These are phyloP conservation scores for Termitomyces sp. DNA, from an alignment of 768 basidiomycete genomes.

Conservation along the genomic window DNA sequence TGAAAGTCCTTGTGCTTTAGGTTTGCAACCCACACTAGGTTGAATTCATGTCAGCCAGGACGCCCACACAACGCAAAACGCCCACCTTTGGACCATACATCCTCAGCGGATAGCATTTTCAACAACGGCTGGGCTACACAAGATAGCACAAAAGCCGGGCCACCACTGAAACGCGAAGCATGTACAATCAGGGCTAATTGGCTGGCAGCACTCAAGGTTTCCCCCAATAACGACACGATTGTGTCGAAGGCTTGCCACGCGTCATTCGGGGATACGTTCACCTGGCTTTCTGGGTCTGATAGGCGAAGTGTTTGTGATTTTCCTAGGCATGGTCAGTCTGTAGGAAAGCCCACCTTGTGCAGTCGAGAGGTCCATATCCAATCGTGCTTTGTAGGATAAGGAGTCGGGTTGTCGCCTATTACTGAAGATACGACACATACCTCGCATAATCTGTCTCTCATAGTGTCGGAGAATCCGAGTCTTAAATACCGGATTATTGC, in stretches of 20 bases:
- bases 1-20: constrained; percentile 23
- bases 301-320: background rate
- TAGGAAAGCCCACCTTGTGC: constrained; percentile 13
- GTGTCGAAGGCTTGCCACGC: constrained; percentile 22
- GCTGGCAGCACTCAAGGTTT: constrained; percentile 16
- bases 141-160: constrained; percentile 27
- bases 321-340: too few species aligned
- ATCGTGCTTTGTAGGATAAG: constrained; percentile 11
- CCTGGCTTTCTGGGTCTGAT: constrained; percentile 18
- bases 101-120: constrained; percentile 7
- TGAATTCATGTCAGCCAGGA: background rate
- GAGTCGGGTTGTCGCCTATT: background rate
- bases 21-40: constrained; percentile 22
- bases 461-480: constrained; percentile 18
- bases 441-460: constrained; percentile 21
- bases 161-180: constrained; percentile 24
- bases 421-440: constrained; percentile 8
- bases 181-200: constrained; percentile 27
- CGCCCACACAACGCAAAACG: background rate
- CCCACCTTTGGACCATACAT: constrained; percentile 26
- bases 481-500: constrained; percentile 7
- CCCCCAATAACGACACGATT: constrained; percentile 17
- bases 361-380: constrained; percentile 18
- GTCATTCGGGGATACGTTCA: constrained; percentile 12
- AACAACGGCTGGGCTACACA: constrained; percentile 28